These are phyloP conservation scores for Glutinoglossum americanum DNA, from an alignment of 495 filamentous ascomycete genomes.

Conservation along the genomic window DNA sequence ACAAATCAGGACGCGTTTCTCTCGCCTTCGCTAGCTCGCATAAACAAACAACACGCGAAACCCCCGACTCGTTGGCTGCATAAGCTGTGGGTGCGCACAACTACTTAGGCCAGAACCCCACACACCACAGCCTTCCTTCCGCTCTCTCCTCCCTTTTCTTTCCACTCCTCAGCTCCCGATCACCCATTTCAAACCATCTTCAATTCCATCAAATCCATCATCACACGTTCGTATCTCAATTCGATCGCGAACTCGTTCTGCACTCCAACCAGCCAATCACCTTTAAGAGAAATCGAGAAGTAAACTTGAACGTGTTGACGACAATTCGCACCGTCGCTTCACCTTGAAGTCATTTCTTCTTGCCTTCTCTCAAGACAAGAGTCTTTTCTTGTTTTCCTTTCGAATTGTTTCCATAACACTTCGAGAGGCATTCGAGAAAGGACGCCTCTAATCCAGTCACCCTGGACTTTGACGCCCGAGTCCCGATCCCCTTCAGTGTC, in stretches of 20 bases:
- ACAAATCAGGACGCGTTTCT: neutral
- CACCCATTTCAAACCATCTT: neutral
- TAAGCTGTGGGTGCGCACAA: neutral
- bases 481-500: conserved; percentile 98
- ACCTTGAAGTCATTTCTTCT: neutral
- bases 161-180: neutral
- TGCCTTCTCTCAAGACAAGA: conserved; percentile 10
- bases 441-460: conserved; percentile 72
- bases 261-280: neutral
- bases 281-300: neutral
- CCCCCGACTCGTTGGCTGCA: conserved; percentile 1
- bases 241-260: neutral
- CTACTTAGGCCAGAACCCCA: neutral
- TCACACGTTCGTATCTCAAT: neutral
- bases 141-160: neutral
- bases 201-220: conserved; percentile 1
- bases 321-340: neutral
- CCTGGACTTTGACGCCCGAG: conserved; percentile 99
- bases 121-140: neutral
- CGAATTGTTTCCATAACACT: conserved; percentile 47
- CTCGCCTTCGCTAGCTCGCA: neutral
- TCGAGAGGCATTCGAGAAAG: conserved; percentile 91
- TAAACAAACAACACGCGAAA: conserved; percentile 3
- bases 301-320: neutral
- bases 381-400: conserved; percentile 92